Evolutionary conservation across 2,329 filamentous ascomycete species (phyloP).

Genomic region (Gremmenia infestans): DNA sequence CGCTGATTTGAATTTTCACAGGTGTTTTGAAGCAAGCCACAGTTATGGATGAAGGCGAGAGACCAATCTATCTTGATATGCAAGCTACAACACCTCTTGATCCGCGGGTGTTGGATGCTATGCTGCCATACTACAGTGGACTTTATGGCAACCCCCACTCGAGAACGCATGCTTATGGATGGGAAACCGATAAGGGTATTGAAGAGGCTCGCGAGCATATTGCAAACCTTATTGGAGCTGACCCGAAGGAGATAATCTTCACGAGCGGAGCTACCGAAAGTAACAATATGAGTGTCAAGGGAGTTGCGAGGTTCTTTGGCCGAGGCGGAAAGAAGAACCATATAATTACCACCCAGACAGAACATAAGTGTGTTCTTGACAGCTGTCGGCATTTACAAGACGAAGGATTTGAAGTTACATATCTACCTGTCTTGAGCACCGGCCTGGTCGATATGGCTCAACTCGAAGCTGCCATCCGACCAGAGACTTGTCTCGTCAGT

Average conservation of each 20-base stretch:
- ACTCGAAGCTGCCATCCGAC: slow-evolving; percentile 81
- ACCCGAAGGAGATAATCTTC: slow-evolving; percentile 98
- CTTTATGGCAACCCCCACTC: slow-evolving; percentile 97
- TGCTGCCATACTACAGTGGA: slow-evolving; percentile 91
- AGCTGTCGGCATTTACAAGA: slow-evolving; percentile 96
- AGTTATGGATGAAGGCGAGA: slow-evolving; percentile 84
- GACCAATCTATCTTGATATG: slow-evolving; percentile 97
- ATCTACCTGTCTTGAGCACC: slow-evolving; percentile 81
- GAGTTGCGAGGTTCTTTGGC: slow-evolving; percentile 92
- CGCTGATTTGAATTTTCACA: slow-evolving; percentile 15
- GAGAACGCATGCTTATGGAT: slow-evolving; percentile 94
- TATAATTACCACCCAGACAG: slow-evolving; percentile 94
- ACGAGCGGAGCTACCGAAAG: slow-evolving; percentile 97
- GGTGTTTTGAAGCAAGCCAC: slow-evolving; percentile 88
- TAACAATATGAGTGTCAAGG: slow-evolving; percentile 99
- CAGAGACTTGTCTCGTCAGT: slow-evolving; percentile 87
- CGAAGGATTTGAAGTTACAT: slow-evolving; percentile 95
- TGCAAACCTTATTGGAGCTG: slow-evolving; percentile 83
- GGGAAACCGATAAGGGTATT: slow-evolving; percentile 94
- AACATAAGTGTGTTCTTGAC: slow-evolving; percentile 98
- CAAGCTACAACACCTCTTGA: slow-evolving; percentile 95
- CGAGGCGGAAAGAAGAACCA: slow-evolving; percentile 95
- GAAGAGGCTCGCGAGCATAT: slow-evolving; percentile 82
- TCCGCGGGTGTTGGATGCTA: slow-evolving; percentile 89
- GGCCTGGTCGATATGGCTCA: slow-evolving; percentile 82